Conservation (phyloP, 2,329 filamentous ascomycete genomes). For the Trichoderma koningiopsis region DNA sequence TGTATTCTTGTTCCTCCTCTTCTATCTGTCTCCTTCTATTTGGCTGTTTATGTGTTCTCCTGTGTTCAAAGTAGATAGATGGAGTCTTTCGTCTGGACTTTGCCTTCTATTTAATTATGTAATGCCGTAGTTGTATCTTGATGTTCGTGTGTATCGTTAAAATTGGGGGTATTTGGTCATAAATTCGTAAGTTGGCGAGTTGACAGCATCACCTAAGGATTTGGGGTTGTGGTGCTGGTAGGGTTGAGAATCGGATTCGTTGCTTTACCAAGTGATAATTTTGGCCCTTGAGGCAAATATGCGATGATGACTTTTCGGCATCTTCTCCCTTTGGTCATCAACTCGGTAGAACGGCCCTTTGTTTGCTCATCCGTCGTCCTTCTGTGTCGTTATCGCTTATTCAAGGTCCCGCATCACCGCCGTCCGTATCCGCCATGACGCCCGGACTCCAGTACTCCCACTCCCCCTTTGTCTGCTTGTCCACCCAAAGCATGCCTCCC, state of each 20-base stretch:
- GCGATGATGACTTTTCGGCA: background rate
- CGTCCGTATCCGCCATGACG: constrained; percentile 61
- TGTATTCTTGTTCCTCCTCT: background rate
- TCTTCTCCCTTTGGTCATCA: background rate
- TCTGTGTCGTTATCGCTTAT: background rate
- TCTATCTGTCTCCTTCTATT: background rate
- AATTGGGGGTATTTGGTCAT: background rate
- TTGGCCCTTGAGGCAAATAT: background rate
- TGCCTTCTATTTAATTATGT: constrained; percentile 8
- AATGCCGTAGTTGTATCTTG: background rate
- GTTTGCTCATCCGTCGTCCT: background rate
- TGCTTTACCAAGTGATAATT: background rate
- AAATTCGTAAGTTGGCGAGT: background rate
- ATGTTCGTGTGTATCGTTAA: background rate
- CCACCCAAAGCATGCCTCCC: constrained; percentile 92
- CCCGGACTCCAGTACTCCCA: constrained; percentile 93
- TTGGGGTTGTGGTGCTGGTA: background rate
- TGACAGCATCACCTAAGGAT: background rate
- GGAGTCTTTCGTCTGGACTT: background rate
- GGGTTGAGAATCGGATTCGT: background rate
- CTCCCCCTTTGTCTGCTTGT: constrained; percentile 75
- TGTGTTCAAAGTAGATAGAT: constrained; percentile 19
- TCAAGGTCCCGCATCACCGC: constrained; percentile 11
- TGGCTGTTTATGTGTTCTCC: background rate
- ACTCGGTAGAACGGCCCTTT: background rate